Base-by-base conservation (phyloP, 768 basidiomycete genomes). In the Butyriboletus loyo region DNA sequence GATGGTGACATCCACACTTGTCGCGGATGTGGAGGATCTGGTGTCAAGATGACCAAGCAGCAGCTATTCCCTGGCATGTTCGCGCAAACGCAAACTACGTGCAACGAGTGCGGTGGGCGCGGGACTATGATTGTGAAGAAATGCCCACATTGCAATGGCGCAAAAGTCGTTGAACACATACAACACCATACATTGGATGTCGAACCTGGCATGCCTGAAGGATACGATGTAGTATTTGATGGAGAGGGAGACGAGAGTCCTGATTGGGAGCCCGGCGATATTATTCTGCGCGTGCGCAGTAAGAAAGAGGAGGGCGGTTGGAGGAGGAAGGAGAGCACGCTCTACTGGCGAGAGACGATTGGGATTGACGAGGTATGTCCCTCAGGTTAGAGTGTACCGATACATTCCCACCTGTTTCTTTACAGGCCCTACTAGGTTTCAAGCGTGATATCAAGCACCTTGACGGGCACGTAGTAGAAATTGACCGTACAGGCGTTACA, bases 21-120 rank as follows among this genome's bases (percentile, higher is more conserved):
- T 66, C 68, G 81, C 4, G 80, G 81, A 11, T 99, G 97, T 65
- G 79, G 82, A 47, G 97, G 97, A 19, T 75, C 83, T 44, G 97
- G 97, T 34, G 79, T 96, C 48, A 87, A 89, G 64, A 69, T 97
- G 22, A 81, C 86, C 43, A 86, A 91, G 50, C 93, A 97, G 66
- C 97, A 74, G 73, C 90, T 99, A 55, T 95, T 96, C 78, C 94
- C 95, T 2, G 95, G 94, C 24, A 97, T 97, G 95, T 90, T 87
- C 63, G 89, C 92, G 0, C 91, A 95, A 69, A 84, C 84, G 13
- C 92, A 95, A 72, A 77, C 81, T 38, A 83, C 87, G 49, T 95
- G 87, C 71, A 85, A 84, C 50, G 84, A 89, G 36, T 98, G 96
- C 65, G 77, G 79, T 42, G 96, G 96, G 3, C 85, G 88, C 36